A percentile compares a stretch with the other conserved stretches of the same genome.
phyloP scores from a whole-genome alignment of 768 basidiomycete species.

The Leucosporidium scottii region DNA sequence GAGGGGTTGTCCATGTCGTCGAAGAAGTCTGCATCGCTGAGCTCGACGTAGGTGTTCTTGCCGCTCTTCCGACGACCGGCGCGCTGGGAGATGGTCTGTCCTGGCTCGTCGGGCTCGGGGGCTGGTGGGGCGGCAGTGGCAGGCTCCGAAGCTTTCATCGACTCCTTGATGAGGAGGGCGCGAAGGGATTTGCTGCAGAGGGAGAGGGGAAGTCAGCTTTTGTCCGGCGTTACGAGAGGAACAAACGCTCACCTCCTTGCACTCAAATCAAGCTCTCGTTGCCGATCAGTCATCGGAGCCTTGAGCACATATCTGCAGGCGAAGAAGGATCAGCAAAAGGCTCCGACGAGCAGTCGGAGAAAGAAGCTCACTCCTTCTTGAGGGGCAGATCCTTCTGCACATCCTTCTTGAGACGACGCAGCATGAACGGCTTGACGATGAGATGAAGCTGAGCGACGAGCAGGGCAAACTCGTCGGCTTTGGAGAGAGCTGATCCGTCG shows the following conservation, averaged over 20 bases:
- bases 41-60: slow-evolving; percentile 50
- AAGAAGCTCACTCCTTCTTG: slow-evolving; percentile 38
- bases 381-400: slow-evolving; percentile 81
- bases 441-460: slow-evolving; percentile 42
- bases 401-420: slow-evolving; percentile 78
- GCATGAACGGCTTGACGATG: slow-evolving; percentile 90
- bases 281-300: too few relatives aligned
- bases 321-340: slow-evolving; percentile 57
- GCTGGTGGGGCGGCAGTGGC: background rate
- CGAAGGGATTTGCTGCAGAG: slow-evolving; percentile 34
- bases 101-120: background rate
- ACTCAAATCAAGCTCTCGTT: too few relatives aligned
- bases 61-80: background rate
- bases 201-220: slow-evolving; percentile 67
- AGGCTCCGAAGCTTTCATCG: background rate
- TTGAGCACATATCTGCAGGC: slow-evolving; percentile 58
- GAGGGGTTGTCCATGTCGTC: background rate
- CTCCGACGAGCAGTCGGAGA: too few relatives aligned
- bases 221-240: slow-evolving; percentile 78
- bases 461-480: slow-evolving; percentile 41
- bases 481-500: slow-evolving; percentile 47
- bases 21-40: slow-evolving; percentile 46
- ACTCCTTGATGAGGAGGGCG: background rate
- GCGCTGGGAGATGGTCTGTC: background rate
- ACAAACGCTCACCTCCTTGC: slow-evolving; percentile 44